Base-by-base conservation (phyloP, 2,329 filamentous ascomycete genomes). In the Chrysosphaeria jannelii region DNA sequence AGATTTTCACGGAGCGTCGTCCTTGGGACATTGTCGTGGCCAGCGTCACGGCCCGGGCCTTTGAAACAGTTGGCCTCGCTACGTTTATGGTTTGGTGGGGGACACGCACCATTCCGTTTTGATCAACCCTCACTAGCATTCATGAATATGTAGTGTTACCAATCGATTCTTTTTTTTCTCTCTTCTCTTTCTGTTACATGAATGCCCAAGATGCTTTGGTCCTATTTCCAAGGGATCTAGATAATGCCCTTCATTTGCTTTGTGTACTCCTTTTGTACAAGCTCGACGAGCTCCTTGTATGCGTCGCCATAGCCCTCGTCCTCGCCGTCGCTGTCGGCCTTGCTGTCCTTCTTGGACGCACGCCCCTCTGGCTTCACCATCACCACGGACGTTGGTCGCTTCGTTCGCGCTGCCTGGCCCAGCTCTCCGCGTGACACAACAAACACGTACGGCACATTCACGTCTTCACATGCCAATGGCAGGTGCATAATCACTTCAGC, bases 401-500 rank as follows among this genome's bases (percentile, higher is more conserved):
- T 97, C 23, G 85, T 97, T 45, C 69, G 72, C 29, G 79, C 79
- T 4, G 85, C 81, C 35, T 75, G 74, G 39, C 85, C 85, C 27
- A 97, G 64, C 51, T 93, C 81, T 30, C 78, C 81, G 36, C 85
- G 69, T 39, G 72, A 88, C 29, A 68, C 64, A 36, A 97, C 74
- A 46, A 88, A 97, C 46, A 97, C 64, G 51, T 93, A 97, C 16
- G 85, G 85, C 29, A 91, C 75, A 47, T 74, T 75, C 57, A 91
- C 79, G 50, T 93, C 81, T 52, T 97, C 85, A 58, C 85, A 93
- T 28, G 93, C 68, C 27, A 97, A 74, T 37, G 85, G 85, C 34
- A 97, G 74, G 51, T 97, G 85, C 29, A 75, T 85, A 51, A 97
- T 91, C 44, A 97, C 85, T 47, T 97, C 85, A 67, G 85, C 81